phyloP scores from a whole-genome alignment of 164 flowering plant genomes.

The Vitis riparia region DNA sequence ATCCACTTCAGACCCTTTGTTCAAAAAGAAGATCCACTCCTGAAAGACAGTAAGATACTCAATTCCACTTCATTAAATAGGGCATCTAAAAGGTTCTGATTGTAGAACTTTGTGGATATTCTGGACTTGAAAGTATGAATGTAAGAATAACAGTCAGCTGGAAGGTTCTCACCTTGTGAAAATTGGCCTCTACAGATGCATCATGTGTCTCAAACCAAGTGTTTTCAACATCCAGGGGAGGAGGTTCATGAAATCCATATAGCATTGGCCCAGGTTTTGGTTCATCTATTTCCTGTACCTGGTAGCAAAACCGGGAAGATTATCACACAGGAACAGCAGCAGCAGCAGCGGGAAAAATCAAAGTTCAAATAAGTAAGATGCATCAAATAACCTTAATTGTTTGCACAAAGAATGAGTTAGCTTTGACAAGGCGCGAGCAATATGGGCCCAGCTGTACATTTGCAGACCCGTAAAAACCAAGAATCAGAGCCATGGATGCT shows the following conservation, averaged over 20 bases:
- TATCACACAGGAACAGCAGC: background rate
- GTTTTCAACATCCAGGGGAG: slow-evolving; percentile 44
- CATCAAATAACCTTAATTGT: slow-evolving; percentile 45
- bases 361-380: background rate
- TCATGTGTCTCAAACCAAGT: slow-evolving; percentile 49
- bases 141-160: slow-evolving; percentile 1
- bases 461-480: slow-evolving; percentile 56
- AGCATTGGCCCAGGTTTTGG: slow-evolving; percentile 38
- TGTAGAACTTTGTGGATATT: background rate
- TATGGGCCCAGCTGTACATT: slow-evolving; percentile 48
- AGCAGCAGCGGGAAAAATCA: background rate
- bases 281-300: slow-evolving; percentile 41
- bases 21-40: slow-evolving; percentile 64
- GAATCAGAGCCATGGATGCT: slow-evolving; percentile 63
- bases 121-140: background rate
- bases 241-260: slow-evolving; percentile 50
- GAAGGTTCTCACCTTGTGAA: slow-evolving; percentile 42
- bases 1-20: slow-evolving; percentile 49
- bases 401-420: slow-evolving; percentile 50
- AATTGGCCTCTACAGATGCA: slow-evolving; percentile 24
- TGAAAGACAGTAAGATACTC: slow-evolving; percentile 25
- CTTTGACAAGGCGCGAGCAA: slow-evolving; percentile 48
- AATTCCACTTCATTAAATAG: background rate
- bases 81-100: slow-evolving; percentile 1
- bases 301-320: slow-evolving; percentile 11